Evolutionary conservation across 805 yeast genomes (phyloP), one percentile per base, ranked within the genome.

Genomic region (Myxozyma melibiosi): DNA sequence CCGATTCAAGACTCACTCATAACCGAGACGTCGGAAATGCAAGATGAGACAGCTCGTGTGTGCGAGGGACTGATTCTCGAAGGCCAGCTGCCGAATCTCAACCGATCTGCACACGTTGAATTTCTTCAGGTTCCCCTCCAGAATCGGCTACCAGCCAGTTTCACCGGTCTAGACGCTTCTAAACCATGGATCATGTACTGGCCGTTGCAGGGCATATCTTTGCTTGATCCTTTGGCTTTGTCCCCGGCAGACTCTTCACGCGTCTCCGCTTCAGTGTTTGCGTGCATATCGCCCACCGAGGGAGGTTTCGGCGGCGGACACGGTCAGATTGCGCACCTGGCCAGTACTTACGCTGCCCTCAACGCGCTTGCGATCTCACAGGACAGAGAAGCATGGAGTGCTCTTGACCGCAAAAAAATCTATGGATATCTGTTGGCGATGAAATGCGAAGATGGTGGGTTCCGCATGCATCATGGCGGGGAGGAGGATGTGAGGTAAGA

Each of bases 171-270:
- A 45, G 97, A 92, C 71, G 94, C 97, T 0, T 87, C 94, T n/a
- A 90, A 86, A 58, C 84, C 96, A 0, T 94, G 98, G 98, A 73
- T 92, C 67, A 57, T 88, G 1, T 92, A 87, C 69, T 94, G 99
- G 99, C 72, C 85, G 5, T 68, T 80, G 43, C 90, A 89, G 68
- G 76, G 84, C 0, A 65, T 78, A 42, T 64, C 69, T 2, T 53
- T 83, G 1, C 61, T 85, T 20, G 55, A 51, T 37, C 25, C 24
- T 1, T 11, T 18, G 8, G 25, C 20, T 22, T 22, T 45, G 7
- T 7, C 20, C n/a, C 37, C 37, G 8, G 52, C 35, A 18, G 11
- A 20, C n/a, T 55, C 62, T 1, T 65, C 58, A 20, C 63, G 66
- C 37, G 51, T 67, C 4, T 68, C 57, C 1, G 61, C 52, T n/a